phyloP scores from a whole-genome alignment of 2,329 filamentous ascomycete species.

The Colletotrichum sojae region DNA sequence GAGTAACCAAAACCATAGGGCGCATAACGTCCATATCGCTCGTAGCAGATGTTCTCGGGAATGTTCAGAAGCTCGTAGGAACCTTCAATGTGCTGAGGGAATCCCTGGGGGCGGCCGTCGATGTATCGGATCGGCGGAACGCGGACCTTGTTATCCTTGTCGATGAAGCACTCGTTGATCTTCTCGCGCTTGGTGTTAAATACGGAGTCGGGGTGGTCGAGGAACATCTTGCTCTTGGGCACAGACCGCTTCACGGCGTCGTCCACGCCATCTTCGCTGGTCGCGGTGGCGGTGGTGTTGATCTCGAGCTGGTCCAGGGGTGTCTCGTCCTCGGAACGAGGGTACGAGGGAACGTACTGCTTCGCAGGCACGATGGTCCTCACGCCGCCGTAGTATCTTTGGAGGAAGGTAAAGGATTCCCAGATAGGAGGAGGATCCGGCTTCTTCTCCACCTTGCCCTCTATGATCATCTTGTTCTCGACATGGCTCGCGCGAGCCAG shows the following conservation, averaged over 20 bases:
- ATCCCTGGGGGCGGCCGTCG: slow-evolving; percentile 83
- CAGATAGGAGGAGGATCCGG: slow-evolving; percentile 78
- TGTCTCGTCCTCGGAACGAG: slow-evolving; percentile 73
- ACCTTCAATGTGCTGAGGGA: slow-evolving; percentile 88
- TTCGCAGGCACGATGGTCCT: slow-evolving; percentile 75
- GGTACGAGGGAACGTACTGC: slow-evolving; percentile 86
- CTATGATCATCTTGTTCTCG: slow-evolving; percentile 74
- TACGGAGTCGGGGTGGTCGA: slow-evolving; percentile 53
- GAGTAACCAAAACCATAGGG: slow-evolving; percentile 94
- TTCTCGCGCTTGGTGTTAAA: slow-evolving; percentile 59
- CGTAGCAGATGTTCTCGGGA: slow-evolving; percentile 90
- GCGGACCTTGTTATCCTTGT: slow-evolving; percentile 73
- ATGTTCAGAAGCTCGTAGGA: slow-evolving; percentile 86
- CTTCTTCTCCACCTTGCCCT: slow-evolving; percentile 70
- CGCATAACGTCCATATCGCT: slow-evolving; percentile 88
- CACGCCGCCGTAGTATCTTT: slow-evolving; percentile 91
- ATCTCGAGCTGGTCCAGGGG: slow-evolving; percentile 58
- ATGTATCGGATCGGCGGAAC: slow-evolving; percentile 82
- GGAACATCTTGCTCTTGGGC: slow-evolving; percentile 69
- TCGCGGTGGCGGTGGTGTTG: slow-evolving; percentile 49
- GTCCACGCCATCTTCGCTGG: slow-evolving; percentile 45
- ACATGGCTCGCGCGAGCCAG: slow-evolving; percentile 81
- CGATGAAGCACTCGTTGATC: slow-evolving; percentile 84
- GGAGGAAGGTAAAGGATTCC: slow-evolving; percentile 89
- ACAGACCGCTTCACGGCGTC: slow-evolving; percentile 50